Base-by-base conservation (phyloP, 176 grass and related monocot species). In the Lolium perenne region DNA sequence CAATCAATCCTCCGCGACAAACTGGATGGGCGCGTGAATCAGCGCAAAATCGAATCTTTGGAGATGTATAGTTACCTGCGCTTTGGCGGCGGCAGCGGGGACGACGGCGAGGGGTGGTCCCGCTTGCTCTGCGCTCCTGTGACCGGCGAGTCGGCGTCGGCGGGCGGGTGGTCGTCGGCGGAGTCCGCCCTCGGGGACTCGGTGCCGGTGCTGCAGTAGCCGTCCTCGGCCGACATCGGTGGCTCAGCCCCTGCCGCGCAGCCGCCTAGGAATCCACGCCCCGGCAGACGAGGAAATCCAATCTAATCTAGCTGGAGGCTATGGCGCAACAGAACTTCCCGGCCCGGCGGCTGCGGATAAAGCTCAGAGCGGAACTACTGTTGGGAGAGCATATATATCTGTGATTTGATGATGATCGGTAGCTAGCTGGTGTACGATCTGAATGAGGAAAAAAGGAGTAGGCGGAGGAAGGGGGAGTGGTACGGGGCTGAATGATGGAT, bases 151-250 rank as follows among this genome's bases (percentile, higher is more conserved):
- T 85, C 75, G 49, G 82, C 88, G 20, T 87, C 82, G 57, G 16
- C 70, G 21, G 38, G 23, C n/a, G 49, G 79, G 12, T 76, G 32
- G 32, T 35, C 32, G 32, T 35, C 32, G 32, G 32, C 90, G 63
- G 85, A 90, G 53, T 99, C 97, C 20, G 71, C 94, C 73, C 77
- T 76, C 51, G 83, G 93, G 51, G 93, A 93, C 25, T 88, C 90
- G 70, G 81, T 68, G 89, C 87, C 94, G 53, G 76, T 67, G 94
- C 89, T 97, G 71, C 86, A 87, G 87, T 89, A 87, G 1, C 73
- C 89, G 71, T 92, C 91, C 84, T 91, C 88, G 54, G 79, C 85
- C 77, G 85, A 83, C 87, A 86, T 75, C 63, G 59, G 29, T 43
- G 12, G n/a, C 45, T 55, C 45, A 17, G 81, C 64, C 35, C 49